Conservation (phyloP, 495 filamentous ascomycete species). For the Trichocladium uniseriatum region DNA sequence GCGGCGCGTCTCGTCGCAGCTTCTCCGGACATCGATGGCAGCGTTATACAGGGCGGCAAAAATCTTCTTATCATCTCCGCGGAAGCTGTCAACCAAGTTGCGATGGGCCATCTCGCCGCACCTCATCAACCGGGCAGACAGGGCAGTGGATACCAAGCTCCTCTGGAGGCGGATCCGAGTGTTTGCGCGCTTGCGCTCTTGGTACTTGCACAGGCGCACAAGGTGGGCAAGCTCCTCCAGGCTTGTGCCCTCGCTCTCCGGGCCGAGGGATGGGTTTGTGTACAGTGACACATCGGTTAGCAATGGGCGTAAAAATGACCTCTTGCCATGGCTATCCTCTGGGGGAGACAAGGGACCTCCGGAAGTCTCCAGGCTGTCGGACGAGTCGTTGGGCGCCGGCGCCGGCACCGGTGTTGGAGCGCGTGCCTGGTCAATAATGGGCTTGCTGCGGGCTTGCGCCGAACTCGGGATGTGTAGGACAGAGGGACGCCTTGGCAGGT, state of each 20-base stretch:
- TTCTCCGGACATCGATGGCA: conserved; percentile 77
- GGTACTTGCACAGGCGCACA: conserved; percentile 61
- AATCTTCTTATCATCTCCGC: conserved; percentile 77
- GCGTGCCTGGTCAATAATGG: conserved; percentile 37
- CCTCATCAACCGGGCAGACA: conserved; percentile 70
- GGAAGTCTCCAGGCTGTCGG: conserved; percentile 18
- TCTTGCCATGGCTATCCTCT: conserved; percentile 21
- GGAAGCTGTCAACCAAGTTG: conserved; percentile 79
- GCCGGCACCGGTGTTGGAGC: conserved; percentile 18
- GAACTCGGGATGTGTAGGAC: conserved; percentile 30
- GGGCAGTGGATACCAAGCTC: conserved; percentile 60
- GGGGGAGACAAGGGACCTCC: conserved; percentile 9
- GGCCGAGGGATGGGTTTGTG: conserved; percentile 38
- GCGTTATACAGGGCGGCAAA: conserved; percentile 85
- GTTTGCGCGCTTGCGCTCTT: conserved; percentile 60
- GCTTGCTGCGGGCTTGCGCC: conserved; percentile 30
- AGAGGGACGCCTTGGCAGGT: conserved; percentile 28
- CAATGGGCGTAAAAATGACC: conserved; percentile 33
- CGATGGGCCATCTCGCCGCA: conserved; percentile 69
- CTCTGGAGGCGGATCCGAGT: conserved; percentile 57
- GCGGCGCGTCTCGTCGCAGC: conserved; percentile 61
- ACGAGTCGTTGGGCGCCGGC: conserved; percentile 19
- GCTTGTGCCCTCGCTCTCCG: conserved; percentile 47
- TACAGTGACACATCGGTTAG: conserved; percentile 44
- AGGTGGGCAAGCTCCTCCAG: conserved; percentile 63